phyloP scores from a whole-genome alignment of 768 basidiomycete species.

The Podaxis sp. region DNA sequence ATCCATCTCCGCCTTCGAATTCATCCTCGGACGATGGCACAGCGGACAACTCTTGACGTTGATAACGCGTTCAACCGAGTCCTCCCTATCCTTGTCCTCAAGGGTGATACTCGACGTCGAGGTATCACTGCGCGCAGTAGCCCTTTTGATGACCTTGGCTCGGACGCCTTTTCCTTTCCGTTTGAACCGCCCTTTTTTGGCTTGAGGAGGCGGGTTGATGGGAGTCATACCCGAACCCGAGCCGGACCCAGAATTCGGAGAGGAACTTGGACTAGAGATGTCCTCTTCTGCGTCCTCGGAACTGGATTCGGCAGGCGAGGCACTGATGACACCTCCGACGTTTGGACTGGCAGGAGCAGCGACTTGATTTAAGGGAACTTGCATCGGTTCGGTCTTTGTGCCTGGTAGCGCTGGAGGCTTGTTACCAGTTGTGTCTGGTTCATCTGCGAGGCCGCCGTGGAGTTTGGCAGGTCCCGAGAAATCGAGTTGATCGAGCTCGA shows the following conservation, averaged over 20 bases:
- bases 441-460: constrained; percentile 16
- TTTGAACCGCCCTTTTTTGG: constrained; percentile 20
- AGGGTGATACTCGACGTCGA: constrained; percentile 13
- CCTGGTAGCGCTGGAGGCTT: constrained; percentile 16
- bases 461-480: constrained; percentile 52
- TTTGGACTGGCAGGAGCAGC: constrained; percentile 20
- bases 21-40: constrained; percentile 86
- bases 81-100: constrained; percentile 17
- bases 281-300: constrained; percentile 23
- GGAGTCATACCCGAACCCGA: constrained; percentile 13
- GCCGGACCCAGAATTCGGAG: not conserved
- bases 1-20: constrained; percentile 86
- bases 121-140: not conserved
- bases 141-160: constrained; percentile 14
- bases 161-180: constrained; percentile 22
- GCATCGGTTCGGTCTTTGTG: constrained; percentile 43
- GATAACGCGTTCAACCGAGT: constrained; percentile 79
- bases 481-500: constrained; percentile 46
- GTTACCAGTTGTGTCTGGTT: constrained; percentile 16
- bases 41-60: constrained; percentile 94
- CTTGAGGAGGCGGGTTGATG: constrained; percentile 15
- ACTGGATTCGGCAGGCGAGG: constrained; percentile 16
- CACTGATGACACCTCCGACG: constrained; percentile 10
- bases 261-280: not conserved
- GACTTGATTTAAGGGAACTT: constrained; percentile 40